Conservation (phyloP, 2,329 filamentous ascomycete genomes). For the Alternaria brassicae region DNA sequence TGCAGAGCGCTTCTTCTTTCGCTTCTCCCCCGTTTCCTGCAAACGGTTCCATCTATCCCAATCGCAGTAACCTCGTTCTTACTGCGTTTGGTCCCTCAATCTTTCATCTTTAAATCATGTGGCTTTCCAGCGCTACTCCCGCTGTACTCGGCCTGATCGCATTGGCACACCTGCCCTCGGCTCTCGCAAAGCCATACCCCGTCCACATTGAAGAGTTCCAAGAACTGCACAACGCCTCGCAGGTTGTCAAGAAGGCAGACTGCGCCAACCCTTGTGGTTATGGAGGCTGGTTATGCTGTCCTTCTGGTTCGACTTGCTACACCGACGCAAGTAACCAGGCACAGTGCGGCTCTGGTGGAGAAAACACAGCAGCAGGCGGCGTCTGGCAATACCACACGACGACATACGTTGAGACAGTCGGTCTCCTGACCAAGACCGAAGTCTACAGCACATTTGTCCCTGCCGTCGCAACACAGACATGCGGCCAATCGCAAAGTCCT, state of each 20-base stretch:
- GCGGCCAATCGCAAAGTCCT: conserved; percentile 61
- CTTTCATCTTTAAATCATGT: conserved; percentile 29
- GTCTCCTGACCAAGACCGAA: conserved; percentile 60
- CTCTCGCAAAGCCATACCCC: conserved; percentile 50
- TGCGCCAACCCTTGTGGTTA: conserved; percentile 42
- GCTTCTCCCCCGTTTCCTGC: conserved; percentile 12
- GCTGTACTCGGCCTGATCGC: conserved; percentile 62
- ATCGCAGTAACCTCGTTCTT: conserved; percentile 9
- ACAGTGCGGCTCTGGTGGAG: conserved; percentile 39
- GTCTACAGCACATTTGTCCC: conserved; percentile 56
- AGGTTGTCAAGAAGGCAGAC: conserved; percentile 31
- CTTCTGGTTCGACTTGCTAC: conserved; percentile 37
- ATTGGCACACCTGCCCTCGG: conserved; percentile 60
- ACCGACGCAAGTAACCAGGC: conserved; percentile 47
- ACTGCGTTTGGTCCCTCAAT: conserved; percentile 15
- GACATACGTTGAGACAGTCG: conserved; percentile 62
- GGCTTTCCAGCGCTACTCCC: conserved; percentile 68
- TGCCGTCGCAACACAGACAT: conserved; percentile 44
- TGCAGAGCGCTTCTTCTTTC: conserved; percentile 5
- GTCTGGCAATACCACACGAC: conserved; percentile 65
- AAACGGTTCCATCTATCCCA: conserved; percentile 11
- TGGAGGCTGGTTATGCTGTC: conserved; percentile 48
- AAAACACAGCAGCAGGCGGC: conserved; percentile 43
- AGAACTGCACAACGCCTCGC: conserved; percentile 41
- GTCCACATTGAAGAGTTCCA: conserved; percentile 36